Percentiles rank a stretch among this genome's conserved stretches.
phyloP scores from a whole-genome alignment of 495 filamentous ascomycete genomes.

The Evernia prunastri region DNA sequence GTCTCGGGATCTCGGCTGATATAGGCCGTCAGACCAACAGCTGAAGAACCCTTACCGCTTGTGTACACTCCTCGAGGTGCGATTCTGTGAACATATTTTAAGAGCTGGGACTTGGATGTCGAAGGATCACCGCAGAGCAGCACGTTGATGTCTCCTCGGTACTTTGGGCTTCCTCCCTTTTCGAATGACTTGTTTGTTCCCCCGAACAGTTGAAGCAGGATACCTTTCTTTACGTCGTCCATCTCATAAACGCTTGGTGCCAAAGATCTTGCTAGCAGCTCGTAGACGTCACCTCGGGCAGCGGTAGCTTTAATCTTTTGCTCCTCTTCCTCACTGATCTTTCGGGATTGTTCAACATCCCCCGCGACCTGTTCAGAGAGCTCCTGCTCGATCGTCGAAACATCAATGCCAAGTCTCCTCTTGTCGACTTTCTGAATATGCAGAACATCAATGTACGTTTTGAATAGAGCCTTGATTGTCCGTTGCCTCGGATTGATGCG shows the following conservation, averaged over 20 bases:
- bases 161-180: constrained; percentile 90
- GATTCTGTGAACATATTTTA: constrained; percentile 94
- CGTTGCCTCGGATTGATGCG: constrained; percentile 92
- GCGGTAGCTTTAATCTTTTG: constrained; percentile 80
- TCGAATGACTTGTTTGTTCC: constrained; percentile 99
- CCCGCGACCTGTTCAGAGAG: constrained; percentile 67
- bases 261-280: constrained; percentile 83
- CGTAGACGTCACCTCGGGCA: constrained; percentile 80
- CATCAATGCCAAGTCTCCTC: constrained; percentile 85
- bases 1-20: constrained; percentile 94
- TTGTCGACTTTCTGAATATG: constrained; percentile 97
- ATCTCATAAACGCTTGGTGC: constrained; percentile 95
- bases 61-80: constrained; percentile 96
- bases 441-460: constrained; percentile 92
- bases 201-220: constrained; percentile 91
- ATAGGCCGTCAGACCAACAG: constrained; percentile 97
- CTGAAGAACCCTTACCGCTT: constrained; percentile 92
- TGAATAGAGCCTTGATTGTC: constrained; percentile 89
- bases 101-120: constrained; percentile 88
- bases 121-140: constrained; percentile 95
- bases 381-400: constrained; percentile 81
- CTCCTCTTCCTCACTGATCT: constrained; percentile 83
- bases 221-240: constrained; percentile 98
- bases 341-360: constrained; percentile 73
- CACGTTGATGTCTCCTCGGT: constrained; percentile 95